These are phyloP conservation scores for Stachybotrys echinatus DNA, from an alignment of 2,329 filamentous ascomycete genomes.

Conservation along the genomic window DNA sequence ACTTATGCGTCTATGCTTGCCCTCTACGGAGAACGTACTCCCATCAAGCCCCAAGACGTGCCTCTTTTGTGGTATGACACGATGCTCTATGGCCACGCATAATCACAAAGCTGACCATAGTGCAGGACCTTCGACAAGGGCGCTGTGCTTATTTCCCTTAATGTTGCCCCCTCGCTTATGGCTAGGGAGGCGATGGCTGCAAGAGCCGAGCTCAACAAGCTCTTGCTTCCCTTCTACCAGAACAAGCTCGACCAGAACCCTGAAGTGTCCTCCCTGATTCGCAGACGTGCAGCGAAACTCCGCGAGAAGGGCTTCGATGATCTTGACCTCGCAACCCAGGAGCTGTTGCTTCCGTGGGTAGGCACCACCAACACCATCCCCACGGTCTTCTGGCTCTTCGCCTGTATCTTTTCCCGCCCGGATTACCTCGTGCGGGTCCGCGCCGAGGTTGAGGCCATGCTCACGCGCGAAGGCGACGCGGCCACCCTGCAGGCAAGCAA, in stretches of 20 bases:
- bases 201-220: constrained; percentile 18
- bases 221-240: constrained; percentile 24
- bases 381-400: constrained; percentile 28
- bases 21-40: constrained; percentile 40
- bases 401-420: constrained; percentile 20
- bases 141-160: constrained; percentile 4
- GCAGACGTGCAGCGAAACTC: constrained; percentile 16
- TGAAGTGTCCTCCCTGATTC: constrained; percentile 20
- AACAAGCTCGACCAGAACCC: constrained; percentile 14
- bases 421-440: constrained; percentile 19
- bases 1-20: constrained; percentile 30
- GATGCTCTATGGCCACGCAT: not conserved
- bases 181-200: constrained; percentile 2
- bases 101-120: not conserved
- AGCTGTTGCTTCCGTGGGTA: constrained; percentile 23
- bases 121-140: not conserved
- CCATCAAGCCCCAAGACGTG: constrained; percentile 13
- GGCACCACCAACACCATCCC: constrained; percentile 30
- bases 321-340: constrained; percentile 19
- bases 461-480: not conserved
- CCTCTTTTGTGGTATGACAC: constrained; percentile 30
- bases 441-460: constrained; percentile 20
- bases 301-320: constrained; percentile 21
- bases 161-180: not conserved
- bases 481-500: constrained; percentile 24